phyloP scores from a whole-genome alignment of 2,329 filamentous ascomycete genomes.

The Scedosporium apiospermum region DNA sequence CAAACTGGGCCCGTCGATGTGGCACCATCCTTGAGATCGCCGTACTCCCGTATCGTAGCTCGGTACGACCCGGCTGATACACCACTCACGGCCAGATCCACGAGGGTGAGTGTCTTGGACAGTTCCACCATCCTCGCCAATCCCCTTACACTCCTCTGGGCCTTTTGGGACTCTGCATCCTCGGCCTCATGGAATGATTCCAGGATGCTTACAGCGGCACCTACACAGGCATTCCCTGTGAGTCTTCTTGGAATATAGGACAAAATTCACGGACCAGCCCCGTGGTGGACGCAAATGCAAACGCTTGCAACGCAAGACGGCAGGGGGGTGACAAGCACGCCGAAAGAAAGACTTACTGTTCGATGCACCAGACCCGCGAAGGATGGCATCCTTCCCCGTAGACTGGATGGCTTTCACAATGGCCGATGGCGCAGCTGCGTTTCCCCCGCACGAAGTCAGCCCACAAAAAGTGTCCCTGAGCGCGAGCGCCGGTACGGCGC shows the following conservation, averaged over 20 bases:
- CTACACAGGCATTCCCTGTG: constrained; percentile 24
- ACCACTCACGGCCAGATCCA: constrained; percentile 81
- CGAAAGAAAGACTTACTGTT: constrained; percentile 54
- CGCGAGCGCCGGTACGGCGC: neutral
- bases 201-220: constrained; percentile 87
- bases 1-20: constrained; percentile 76
- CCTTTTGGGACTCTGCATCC: constrained; percentile 30
- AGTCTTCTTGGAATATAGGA: constrained; percentile 1
- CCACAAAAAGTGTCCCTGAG: neutral
- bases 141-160: constrained; percentile 60
- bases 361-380: constrained; percentile 77
- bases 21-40: constrained; percentile 79
- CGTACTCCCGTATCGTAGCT: constrained; percentile 76
- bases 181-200: constrained; percentile 64
- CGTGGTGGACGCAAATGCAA: neutral
- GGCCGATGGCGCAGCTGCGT: constrained; percentile 66
- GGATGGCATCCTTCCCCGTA: constrained; percentile 87
- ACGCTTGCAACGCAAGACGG: neutral
- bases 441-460: neutral
- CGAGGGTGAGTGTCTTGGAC: constrained; percentile 63
- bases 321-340: neutral
- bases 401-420: constrained; percentile 83
- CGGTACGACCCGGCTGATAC: constrained; percentile 72
- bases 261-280: neutral
- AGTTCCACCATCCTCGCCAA: constrained; percentile 93